Base-by-base conservation (phyloP, 2,329 filamentous ascomycete species). In the Aspergillus eucalypticola region DNA sequence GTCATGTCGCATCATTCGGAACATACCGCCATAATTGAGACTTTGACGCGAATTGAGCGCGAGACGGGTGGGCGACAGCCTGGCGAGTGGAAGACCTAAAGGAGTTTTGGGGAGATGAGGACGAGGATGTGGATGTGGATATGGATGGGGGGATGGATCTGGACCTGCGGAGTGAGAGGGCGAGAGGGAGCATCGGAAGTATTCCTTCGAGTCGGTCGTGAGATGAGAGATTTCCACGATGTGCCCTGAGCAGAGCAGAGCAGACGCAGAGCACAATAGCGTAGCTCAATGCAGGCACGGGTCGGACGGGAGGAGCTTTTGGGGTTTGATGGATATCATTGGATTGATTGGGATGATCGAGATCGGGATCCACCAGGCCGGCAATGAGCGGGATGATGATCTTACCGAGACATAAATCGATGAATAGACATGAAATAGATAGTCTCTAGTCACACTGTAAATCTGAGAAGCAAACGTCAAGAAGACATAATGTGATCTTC, bases 41-140 rank as follows among this genome's bases (percentile, higher is more conserved):
- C 83, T 13, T 67, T 83, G 46, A 78, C 77, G 15, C 73, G 75
- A 23, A 85, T 85, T 35, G 83, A 85, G 71, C 72, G 72, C 27
- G 81, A 83, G 64, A 82, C 79, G 6, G 83, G 0, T 85, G 83
- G 82, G 77, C 78, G 3, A 84, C 83, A 0, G 75, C 76, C 60
- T 85, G 83, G 83, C 70, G 83, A 44, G 80, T 77, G 0, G 80
- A 84, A 15, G 83, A 85, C 67, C 52, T 86, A 50, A 79, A 78
- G 49, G 78, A 81, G 52, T 81, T 81, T 58, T 85, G 82, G 83
- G 82, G 82, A 0, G 78, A 81, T 48, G 69, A 71, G 21, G 67
- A 69, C 42, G 60, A 66, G 13, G 41, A 58, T 60, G 59, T 17
- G 59, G 23, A 35, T 35, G 27, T 56, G 7, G 59, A 53, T 10